Conservation (phyloP, 2,329 filamentous ascomycete species). For the Periconia sp. region DNA sequence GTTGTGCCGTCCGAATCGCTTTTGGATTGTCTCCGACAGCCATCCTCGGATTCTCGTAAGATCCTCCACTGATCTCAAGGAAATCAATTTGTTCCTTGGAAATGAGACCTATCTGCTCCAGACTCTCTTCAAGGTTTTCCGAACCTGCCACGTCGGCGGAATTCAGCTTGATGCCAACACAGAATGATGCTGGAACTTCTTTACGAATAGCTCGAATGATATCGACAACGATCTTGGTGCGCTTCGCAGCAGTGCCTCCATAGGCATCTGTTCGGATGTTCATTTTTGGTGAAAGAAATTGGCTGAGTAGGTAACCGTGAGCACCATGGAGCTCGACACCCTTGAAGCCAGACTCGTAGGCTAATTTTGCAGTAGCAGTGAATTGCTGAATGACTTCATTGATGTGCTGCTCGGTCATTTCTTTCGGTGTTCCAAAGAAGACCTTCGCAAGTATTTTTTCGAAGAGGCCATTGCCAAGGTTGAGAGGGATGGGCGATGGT, state of each 20-base stretch:
- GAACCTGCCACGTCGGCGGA: constrained; percentile 54
- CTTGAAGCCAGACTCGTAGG: constrained; percentile 58
- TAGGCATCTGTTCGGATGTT: constrained; percentile 58
- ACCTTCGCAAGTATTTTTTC: constrained; percentile 40
- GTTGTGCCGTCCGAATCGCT: constrained; percentile 53
- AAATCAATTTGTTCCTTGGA: constrained; percentile 65
- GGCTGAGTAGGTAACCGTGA: constrained; percentile 57
- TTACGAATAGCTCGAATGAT: constrained; percentile 52
- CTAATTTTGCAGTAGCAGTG: constrained; percentile 61
- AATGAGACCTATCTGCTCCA: constrained; percentile 64
- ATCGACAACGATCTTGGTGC: constrained; percentile 53
- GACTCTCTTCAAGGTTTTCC: constrained; percentile 53
- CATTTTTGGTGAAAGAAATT: constrained; percentile 49
- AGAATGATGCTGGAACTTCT: constrained; percentile 51
- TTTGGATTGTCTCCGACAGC: constrained; percentile 9
- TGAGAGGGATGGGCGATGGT: constrained; percentile 53
- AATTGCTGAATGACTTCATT: constrained; percentile 62
- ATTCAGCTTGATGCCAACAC: constrained; percentile 59
- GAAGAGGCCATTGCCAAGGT: constrained; percentile 22
- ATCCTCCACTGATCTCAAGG: constrained; percentile 71
- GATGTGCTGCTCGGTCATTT: constrained; percentile 61
- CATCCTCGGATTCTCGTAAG: constrained; percentile 23
- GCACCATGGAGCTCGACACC: constrained; percentile 61
- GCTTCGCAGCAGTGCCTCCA: constrained; percentile 54
- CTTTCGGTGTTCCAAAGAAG: constrained; percentile 54